phyloP scores from a whole-genome alignment of 2,329 filamentous ascomycete genomes.

The Teratosphaeria zuluensis region DNA sequence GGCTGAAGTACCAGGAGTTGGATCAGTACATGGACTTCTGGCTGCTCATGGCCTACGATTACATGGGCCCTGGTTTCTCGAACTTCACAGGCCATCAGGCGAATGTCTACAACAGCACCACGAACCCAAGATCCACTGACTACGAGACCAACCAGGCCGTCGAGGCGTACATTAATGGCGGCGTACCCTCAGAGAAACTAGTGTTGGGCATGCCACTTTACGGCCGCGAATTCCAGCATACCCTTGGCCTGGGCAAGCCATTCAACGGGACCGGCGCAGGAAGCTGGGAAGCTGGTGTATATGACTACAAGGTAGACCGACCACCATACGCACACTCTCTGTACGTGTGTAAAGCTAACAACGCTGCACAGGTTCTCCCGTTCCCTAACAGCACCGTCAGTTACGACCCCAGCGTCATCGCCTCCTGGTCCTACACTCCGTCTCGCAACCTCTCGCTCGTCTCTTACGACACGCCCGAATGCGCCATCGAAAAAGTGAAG shows the following conservation, averaged over 20 bases:
- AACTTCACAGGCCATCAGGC: slow-evolving; percentile 63
- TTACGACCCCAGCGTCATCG: slow-evolving; percentile 54
- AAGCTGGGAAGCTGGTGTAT: slow-evolving; percentile 74
- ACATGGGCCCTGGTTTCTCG: slow-evolving; percentile 68
- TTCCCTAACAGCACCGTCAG: slow-evolving; percentile 54
- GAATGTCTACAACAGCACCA: slow-evolving; percentile 56
- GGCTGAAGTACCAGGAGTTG: slow-evolving; percentile 33
- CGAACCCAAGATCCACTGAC: slow-evolving; percentile 57
- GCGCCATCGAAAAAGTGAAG: slow-evolving; percentile 59
- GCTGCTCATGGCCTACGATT: slow-evolving; percentile 45
- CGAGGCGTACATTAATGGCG: slow-evolving; percentile 53
- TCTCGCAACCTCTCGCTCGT: slow-evolving; percentile 53
- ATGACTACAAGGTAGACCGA: slow-evolving; percentile 64
- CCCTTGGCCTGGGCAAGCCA: slow-evolving; percentile 59
- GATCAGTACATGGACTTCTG: slow-evolving; percentile 38
- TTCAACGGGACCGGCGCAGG: slow-evolving; percentile 68
- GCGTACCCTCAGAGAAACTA: slow-evolving; percentile 60
- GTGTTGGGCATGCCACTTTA: slow-evolving; percentile 90
- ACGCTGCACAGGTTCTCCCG: slow-evolving; percentile 49
- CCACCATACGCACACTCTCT: not conserved
- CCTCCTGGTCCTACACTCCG: slow-evolving; percentile 68
- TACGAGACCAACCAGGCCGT: slow-evolving; percentile 68
- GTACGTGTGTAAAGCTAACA: not conserved
- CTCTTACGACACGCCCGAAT: slow-evolving; percentile 60
- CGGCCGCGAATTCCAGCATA: slow-evolving; percentile 73